These are phyloP conservation scores for Graphilbum fragrans DNA, from an alignment of 2,329 filamentous ascomycete species.

Conservation along the genomic window DNA sequence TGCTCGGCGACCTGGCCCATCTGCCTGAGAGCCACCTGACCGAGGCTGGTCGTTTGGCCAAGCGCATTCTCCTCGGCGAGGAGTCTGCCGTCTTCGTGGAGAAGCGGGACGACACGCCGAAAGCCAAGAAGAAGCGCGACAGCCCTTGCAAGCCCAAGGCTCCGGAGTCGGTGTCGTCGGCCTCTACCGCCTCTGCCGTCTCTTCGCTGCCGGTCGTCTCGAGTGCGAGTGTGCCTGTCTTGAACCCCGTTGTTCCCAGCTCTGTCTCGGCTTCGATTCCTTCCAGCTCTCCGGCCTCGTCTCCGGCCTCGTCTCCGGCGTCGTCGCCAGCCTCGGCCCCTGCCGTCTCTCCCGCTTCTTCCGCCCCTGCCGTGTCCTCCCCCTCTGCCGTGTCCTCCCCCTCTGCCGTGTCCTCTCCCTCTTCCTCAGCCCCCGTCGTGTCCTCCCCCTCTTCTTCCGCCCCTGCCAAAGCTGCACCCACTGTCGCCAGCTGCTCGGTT, in stretches of 20 bases:
- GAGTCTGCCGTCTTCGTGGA: neutral
- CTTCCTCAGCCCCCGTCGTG: neutral
- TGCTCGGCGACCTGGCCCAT: conserved; percentile 25
- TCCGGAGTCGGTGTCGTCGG: neutral
- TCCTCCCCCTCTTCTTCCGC: neutral
- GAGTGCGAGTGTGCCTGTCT: neutral
- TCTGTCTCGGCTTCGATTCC: neutral
- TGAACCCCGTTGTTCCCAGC: neutral
- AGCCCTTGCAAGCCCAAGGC: neutral
- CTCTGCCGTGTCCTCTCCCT: no score
- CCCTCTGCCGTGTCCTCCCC: neutral
- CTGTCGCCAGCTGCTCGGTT: conserved; percentile 17
- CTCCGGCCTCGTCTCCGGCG: neutral
- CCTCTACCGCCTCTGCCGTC: neutral
- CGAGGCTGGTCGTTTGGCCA: conserved; percentile 21
- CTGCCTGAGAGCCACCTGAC: conserved; percentile 18
- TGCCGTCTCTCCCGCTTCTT: neutral
- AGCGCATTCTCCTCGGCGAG: conserved; percentile 19
- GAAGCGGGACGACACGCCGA: neutral
- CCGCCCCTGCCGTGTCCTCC: neutral
- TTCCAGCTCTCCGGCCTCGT: neutral
- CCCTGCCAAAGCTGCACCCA: neutral
- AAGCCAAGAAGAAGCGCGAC: neutral
- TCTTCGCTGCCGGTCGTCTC: neutral
- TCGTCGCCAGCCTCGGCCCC: neutral